Base-by-base conservation (phyloP, 1,284 basidiomycete genomes). In the Coriolopsis trogii region DNA sequence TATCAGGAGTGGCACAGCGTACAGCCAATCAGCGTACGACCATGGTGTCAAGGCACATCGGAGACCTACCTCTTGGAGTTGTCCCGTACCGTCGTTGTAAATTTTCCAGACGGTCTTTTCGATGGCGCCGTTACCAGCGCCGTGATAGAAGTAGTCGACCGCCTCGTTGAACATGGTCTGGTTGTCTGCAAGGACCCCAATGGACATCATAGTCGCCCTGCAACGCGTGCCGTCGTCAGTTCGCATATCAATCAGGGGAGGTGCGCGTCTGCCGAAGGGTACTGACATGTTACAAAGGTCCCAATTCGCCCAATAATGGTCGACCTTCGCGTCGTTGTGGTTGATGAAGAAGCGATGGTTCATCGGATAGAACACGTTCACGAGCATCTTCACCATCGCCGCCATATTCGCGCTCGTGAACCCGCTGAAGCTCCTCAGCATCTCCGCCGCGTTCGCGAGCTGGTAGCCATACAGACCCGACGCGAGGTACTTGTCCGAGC, bases 321-420 rank as follows among this genome's bases (percentile, higher is more conserved):
- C 46, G 24, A 48, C 23, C n/a, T 16, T 21, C 10, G 46, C 39
- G 24, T 26, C 46, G 39, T 48, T 41, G 46, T 48, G 46, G 16
- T 41, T 24, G 23, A 41, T 31, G 46, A 48, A 7, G 31, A 48
- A 48, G 38, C 30, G 30, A 25, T 49, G 46, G 31, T 49, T 49
- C 46, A 49, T 49, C 39, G 46, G 46, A 33, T 49, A 49, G 40
- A 49, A 49, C 24, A 49, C 46, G 31, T 49, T n/a, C 4, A 49
- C 46, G 46, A 49, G 46, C 12, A 49, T 3, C 4, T 42, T 20
- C 3, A 34, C 24, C n/a, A 42, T 34, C 31, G 46, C 46, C 7
- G 30, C 13, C 30, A 49, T 24, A 40, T 49, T 42, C 28, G 28
- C 31, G 9, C 8, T 25, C 23, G 39, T 36, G 46, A 49, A 49